Conservation (phyloP, 495 filamentous ascomycete species). For the Neurospora discreta region DNA sequence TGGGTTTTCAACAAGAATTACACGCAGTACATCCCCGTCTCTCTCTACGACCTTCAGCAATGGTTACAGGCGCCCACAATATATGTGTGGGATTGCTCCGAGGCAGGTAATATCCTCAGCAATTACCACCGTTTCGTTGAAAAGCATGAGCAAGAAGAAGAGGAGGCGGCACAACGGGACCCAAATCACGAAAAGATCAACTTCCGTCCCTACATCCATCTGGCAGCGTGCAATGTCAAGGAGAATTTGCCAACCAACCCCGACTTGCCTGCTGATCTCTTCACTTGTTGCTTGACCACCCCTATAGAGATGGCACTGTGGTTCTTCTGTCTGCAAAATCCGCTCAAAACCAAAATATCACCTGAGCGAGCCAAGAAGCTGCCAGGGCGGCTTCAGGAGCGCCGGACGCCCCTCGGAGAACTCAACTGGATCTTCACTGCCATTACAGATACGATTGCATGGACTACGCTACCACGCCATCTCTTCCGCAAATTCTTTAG, state of each 20-base stretch:
- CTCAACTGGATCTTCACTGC: slow-evolving; percentile 99
- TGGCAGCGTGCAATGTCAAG: slow-evolving; percentile 79
- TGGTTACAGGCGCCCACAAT: slow-evolving; percentile 95
- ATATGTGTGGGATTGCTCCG: slow-evolving; percentile 95
- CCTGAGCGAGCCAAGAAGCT: slow-evolving; percentile 71
- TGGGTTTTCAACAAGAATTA: slow-evolving; percentile 99
- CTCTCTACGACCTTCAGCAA: slow-evolving; percentile 85
- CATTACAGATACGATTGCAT: slow-evolving; percentile 97
- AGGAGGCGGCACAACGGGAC: slow-evolving; percentile 59
- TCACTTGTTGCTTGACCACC: slow-evolving; percentile 91
- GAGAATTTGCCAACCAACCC: slow-evolving; percentile 97
- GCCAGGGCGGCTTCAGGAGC: slow-evolving; percentile 77
- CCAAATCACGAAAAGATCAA: slow-evolving; percentile 60
- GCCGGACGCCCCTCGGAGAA: slow-evolving; percentile 90
- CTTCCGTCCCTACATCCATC: slow-evolving; percentile 64
- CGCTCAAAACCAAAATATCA: slow-evolving; percentile 60
- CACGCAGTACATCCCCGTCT: slow-evolving; percentile 97
- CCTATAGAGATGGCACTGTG: slow-evolving; percentile 94
- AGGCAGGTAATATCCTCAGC: slow-evolving; percentile 86
- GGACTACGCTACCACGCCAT: slow-evolving; percentile 81
- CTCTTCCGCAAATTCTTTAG: slow-evolving; percentile 94
- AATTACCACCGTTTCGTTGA: slow-evolving; percentile 92
- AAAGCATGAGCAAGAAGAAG: slow-evolving; percentile 81
- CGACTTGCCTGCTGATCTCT: slow-evolving; percentile 85
- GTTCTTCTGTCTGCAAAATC: slow-evolving; percentile 90